Evolutionary conservation across 768 basidiomycete species (phyloP), one percentile per base, ranked within the genome.

Genomic region (Lepiota brunneoincarnata): DNA sequence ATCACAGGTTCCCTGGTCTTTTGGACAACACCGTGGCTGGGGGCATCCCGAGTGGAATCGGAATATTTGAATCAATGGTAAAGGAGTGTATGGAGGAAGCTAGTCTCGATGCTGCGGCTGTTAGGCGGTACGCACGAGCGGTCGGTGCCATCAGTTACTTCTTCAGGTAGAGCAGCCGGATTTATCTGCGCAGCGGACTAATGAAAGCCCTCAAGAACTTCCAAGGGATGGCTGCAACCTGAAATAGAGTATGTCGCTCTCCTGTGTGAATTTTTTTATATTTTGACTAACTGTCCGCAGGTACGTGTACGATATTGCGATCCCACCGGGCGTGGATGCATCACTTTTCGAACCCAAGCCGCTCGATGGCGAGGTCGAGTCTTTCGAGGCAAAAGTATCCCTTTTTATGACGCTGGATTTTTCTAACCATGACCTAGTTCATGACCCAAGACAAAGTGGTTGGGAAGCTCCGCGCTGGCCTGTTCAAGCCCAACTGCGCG

Each of bases 21-120:
- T 77, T 97, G 15, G 96, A 98, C 64, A 98, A 98, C 67, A 86
- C 82, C 34, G 90, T 91, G 2, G 94, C 94, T 2, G 96, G 96
- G 0, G 96, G 96, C 2, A 94, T 96, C 28, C 84, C 93, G 0
- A 83, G 86, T 17, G 91, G 93, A 1, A 84, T 87, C 72, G 64
- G 78, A 0, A 69, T 81, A 3, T 81, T 90, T 44, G 87, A 93
- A 44, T 79, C 84, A 1, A 72, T 98, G 40, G 78, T 95, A 35
- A 97, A 96, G 65, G 96, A 98, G 68, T 88, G 91, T 51, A 86
- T 83, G 77, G 96, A 98, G 64, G 96, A 99, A 68, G 96, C 94
- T 2, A 92, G 87, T 60, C 75, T 98, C 20, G 74, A 76, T 2
- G 85, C 85, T 48, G 68, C 74, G n/a, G 65, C 92, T 41, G 83